These are phyloP conservation scores for Jatropha podagrica DNA, from an alignment of 441 rosid species.

Conservation along the genomic window DNA sequence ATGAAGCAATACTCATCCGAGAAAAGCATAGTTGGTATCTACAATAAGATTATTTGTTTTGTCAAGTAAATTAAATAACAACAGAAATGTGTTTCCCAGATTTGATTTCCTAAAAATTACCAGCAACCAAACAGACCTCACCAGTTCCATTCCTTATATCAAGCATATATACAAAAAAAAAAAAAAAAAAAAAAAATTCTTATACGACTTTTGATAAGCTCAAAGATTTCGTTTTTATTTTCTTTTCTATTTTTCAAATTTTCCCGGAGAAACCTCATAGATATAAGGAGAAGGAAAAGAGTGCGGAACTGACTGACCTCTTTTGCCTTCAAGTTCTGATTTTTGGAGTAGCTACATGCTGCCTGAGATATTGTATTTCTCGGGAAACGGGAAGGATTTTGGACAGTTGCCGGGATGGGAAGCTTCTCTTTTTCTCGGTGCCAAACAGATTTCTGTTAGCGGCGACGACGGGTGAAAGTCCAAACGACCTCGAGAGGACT, in stretches of 20 bases:
- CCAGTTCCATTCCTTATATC: background rate
- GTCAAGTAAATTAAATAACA: background rate
- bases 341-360: background rate
- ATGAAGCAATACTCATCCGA: background rate
- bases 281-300: background rate
- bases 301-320: slow-evolving; percentile 13
- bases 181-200: background rate
- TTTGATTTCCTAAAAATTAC: background rate
- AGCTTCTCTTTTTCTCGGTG: background rate
- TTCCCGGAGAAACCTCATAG: background rate
- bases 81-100: background rate
- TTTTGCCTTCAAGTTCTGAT: background rate
- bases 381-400: background rate
- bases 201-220: background rate
- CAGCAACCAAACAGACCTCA: slow-evolving; percentile 5
- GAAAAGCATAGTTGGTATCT: background rate
- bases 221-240: background rate
- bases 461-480: background rate
- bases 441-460: slow-evolving; percentile 1
- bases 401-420: background rate
- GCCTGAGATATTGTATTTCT: background rate
- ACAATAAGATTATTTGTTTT: background rate
- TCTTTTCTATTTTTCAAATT: background rate
- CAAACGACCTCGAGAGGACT: slow-evolving; percentile 8
- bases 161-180: background rate